Evolutionary conservation across 306 rosid species (phyloP).

Genomic region (Vigna reflexopilosa): DNA sequence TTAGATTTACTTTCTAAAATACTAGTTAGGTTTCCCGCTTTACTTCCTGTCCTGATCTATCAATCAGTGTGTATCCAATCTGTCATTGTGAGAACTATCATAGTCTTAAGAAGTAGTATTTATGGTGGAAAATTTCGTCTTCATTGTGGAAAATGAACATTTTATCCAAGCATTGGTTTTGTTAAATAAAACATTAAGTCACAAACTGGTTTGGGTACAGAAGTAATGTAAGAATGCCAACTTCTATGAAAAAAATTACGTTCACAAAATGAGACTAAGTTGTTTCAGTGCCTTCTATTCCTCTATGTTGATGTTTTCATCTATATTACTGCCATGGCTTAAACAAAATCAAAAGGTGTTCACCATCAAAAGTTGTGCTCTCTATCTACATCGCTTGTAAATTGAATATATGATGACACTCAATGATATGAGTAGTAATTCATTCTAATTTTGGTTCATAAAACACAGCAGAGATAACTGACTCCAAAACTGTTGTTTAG

Average conservation of each 20-base stretch:
- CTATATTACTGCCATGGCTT: background rate
- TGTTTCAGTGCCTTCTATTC: background rate
- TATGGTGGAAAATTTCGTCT: background rate
- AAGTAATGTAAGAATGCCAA: background rate
- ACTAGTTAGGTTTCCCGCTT: conserved; percentile 37
- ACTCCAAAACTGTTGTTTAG: too few relatives aligned
- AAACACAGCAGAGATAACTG: too few relatives aligned
- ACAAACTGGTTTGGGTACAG: background rate
- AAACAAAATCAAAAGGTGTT: background rate
- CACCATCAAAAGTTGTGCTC: too few relatives aligned
- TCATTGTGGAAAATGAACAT: conserved; percentile 25
- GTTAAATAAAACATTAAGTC: background rate
- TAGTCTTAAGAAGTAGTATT: background rate
- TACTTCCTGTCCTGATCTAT: background rate
- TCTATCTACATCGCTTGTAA: background rate
- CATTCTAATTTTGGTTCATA: too few relatives aligned
- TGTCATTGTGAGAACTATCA: background rate
- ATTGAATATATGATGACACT: background rate
- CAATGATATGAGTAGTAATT: background rate
- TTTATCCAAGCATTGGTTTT: background rate
- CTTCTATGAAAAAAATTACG: background rate
- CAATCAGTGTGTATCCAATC: background rate
- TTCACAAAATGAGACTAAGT: background rate
- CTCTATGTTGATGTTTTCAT: background rate
- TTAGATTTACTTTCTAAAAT: conserved; percentile 30